Conservation (phyloP, 495 filamentous ascomycete species). For the Penicillium ucsense region DNA sequence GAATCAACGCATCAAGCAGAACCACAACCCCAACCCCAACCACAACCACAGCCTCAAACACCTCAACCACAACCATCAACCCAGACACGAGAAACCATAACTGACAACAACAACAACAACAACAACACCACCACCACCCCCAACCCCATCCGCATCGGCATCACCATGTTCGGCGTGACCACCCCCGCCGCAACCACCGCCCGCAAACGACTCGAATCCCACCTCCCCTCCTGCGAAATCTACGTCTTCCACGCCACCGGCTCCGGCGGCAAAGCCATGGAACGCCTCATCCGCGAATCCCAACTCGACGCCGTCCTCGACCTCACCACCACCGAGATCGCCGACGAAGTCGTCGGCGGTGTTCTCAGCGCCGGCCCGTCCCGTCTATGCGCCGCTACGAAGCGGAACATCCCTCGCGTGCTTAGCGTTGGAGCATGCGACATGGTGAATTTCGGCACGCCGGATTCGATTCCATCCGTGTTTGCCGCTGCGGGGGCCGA, state of each 20-base stretch:
- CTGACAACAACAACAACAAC: too few species aligned
- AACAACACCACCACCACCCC: not conserved
- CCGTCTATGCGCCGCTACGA: slow-evolving; percentile 44
- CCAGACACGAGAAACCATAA: too few species aligned
- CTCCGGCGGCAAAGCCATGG: slow-evolving; percentile 56
- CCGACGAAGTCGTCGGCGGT: slow-evolving; percentile 52
- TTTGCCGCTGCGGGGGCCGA: slow-evolving; percentile 10
- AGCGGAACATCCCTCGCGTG: slow-evolving; percentile 48
- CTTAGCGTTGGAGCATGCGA: slow-evolving; percentile 56
- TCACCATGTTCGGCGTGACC: slow-evolving; percentile 71
- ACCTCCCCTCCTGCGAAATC: slow-evolving; percentile 37
- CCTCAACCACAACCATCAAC: too few species aligned
- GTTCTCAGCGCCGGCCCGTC: slow-evolving; percentile 45
- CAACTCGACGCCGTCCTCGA: slow-evolving; percentile 54
- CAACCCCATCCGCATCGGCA: slow-evolving; percentile 32
- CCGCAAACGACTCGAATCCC: slow-evolving; percentile 30
- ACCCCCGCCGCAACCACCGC: slow-evolving; percentile 48
- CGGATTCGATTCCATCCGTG: slow-evolving; percentile 40
- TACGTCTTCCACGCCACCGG: slow-evolving; percentile 65
- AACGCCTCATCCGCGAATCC: slow-evolving; percentile 44
- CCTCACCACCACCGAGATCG: slow-evolving; percentile 59
- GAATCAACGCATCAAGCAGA: not conserved
- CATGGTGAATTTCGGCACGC: slow-evolving; percentile 59
- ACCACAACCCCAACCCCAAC: not conserved
- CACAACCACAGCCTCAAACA: not conserved